These are phyloP conservation scores for Hirsutella rhossiliensis DNA, from an alignment of 2,329 filamentous ascomycete species.

Conservation along the genomic window DNA sequence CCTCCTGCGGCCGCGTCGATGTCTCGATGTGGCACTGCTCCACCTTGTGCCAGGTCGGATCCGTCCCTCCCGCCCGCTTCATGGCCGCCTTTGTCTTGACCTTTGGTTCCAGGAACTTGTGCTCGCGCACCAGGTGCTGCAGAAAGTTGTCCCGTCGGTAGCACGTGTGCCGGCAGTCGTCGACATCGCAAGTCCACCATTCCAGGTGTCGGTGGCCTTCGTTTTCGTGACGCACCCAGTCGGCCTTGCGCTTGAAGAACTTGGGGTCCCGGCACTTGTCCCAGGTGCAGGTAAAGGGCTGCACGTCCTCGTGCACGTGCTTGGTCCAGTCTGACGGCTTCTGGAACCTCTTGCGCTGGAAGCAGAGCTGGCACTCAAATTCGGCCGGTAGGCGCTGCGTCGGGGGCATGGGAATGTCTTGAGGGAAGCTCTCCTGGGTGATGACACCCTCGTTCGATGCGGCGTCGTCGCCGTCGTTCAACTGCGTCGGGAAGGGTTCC, in stretches of 20 bases:
- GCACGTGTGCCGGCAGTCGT: constrained; percentile 71
- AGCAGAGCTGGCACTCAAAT: constrained; percentile 85
- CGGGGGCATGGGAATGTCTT: constrained; percentile 71
- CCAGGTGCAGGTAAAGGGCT: constrained; percentile 90
- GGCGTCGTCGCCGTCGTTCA: constrained; percentile 47
- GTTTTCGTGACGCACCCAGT: constrained; percentile 92
- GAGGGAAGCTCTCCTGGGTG: constrained; percentile 62
- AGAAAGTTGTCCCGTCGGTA: constrained; percentile 87
- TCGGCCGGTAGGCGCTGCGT: constrained; percentile 67
- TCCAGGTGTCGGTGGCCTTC: constrained; percentile 83
- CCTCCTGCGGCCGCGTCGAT: constrained; percentile 50
- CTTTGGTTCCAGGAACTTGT: constrained; percentile 76
- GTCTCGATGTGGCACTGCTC: constrained; percentile 68
- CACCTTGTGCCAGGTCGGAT: constrained; percentile 65
- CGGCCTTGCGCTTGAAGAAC: constrained; percentile 89
- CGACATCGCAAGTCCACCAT: constrained; percentile 78
- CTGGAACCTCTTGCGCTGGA: constrained; percentile 69
- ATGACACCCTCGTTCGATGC: constrained; percentile 58
- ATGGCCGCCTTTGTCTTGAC: constrained; percentile 60
- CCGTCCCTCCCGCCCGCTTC: constrained; percentile 43
- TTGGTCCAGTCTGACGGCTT: constrained; percentile 97
- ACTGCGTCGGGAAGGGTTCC: constrained; percentile 43
- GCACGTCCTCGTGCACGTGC: constrained; percentile 86
- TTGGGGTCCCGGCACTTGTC: constrained; percentile 72
- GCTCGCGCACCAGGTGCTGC: constrained; percentile 83